Evolutionary conservation across 441 rosid genomes (phyloP).

Genomic region (Aleurites moluccanus): DNA sequence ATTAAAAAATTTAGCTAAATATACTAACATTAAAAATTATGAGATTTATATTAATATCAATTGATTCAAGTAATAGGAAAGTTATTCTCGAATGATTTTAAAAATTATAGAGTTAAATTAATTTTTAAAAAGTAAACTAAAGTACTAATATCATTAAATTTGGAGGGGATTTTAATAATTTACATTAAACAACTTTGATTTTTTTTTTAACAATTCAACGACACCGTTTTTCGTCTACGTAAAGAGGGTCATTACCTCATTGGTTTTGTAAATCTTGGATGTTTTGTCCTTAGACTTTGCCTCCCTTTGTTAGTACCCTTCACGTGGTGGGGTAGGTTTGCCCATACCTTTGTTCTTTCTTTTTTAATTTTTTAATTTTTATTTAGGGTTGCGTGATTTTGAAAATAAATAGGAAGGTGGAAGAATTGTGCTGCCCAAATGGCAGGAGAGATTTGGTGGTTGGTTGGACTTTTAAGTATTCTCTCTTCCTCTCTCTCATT

Average conservation of each 20-base stretch:
- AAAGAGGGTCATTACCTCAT: not conserved
- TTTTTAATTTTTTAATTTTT: no score
- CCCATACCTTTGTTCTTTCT: not conserved
- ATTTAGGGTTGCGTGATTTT: not conserved
- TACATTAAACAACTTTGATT: no score
- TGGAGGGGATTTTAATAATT: no score
- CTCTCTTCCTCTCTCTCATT: no score
- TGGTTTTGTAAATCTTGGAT: not conserved
- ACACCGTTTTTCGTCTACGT: not conserved
- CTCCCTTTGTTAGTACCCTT: constrained; percentile 24
- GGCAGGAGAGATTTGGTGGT: not conserved
- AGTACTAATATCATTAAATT: no score
- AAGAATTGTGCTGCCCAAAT: not conserved
- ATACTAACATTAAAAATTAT: no score
- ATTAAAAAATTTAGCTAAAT: no score
- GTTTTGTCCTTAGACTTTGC: not conserved
- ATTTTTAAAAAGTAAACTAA: no score
- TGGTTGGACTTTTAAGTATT: not conserved
- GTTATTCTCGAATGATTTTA: no score
- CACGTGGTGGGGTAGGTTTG: constrained; percentile 42
- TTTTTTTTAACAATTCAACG: not conserved
- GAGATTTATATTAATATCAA: no score
- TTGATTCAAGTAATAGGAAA: no score
- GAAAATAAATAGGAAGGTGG: not conserved
- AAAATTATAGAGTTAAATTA: no score